Base-by-base conservation (phyloP, 495 filamentous ascomycete species). In the Aspergillus incahuasiensis region DNA sequence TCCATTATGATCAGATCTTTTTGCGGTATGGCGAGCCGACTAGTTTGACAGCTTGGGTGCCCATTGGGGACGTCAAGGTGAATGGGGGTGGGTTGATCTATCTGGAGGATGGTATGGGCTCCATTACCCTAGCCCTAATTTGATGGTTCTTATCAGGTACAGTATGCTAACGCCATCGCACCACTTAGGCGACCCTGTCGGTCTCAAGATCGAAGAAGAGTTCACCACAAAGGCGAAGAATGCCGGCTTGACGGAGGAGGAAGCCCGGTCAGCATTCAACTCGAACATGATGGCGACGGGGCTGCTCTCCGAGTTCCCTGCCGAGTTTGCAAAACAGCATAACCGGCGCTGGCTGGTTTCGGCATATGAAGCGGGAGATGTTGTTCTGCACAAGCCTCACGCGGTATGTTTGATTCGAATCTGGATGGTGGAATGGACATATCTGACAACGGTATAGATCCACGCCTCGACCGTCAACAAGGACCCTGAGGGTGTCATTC, bases 1-100 rank as follows among this genome's bases (percentile, higher is more conserved):
- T 86, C 0, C 84, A 86, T 59, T 86, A 86, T 59, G 84, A 87
- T 59, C 82, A 85, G 63, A 82, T 84, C 24, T 87, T 86, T 65
- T 67, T 87, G n/a, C 64, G 83, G 1, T 62, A 79, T 55, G 83
- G 82, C 0, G 79, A 81, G 25, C 73, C 79, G 6, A 81, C 78
- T 1, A 76, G 72, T 55, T 58, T 86, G 6, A 87, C 83, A 16
- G 82, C 82, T 5, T 87, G 84, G 84, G 80, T 84, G 0, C 84
- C 83, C 0, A 84, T 86, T 32, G 83, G 83, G 0, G 81, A 86
- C 61, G 70, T 84, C 15, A 72, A 72, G 34, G 15, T 82, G 1
- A 76, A 73, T 52, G 83, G 83, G 0, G 82, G 84, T 0, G 84
- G 83, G 0, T 59, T 87, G 47, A 83, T 86, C 19, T 86, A 86